Evolutionary conservation across 2,329 filamentous ascomycete species (phyloP), one percentile per base, ranked within the genome.

Genomic region (Pyricularia grisea): DNA sequence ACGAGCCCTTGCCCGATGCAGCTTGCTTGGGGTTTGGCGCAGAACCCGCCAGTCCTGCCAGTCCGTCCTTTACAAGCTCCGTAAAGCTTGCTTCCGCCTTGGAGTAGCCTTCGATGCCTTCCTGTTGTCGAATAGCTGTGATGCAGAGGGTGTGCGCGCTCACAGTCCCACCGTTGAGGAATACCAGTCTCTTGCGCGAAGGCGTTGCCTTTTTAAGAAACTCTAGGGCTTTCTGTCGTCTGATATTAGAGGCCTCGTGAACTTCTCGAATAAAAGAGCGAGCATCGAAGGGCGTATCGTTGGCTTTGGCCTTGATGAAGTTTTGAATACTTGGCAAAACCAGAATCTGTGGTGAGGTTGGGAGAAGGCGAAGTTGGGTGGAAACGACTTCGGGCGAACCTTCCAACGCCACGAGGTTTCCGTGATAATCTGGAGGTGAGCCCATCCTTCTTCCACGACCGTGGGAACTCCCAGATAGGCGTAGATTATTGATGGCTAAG

Each of bases 351-450:
- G 84, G 77, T 1, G 86, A 89, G 3, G 81, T 81, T 10, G 88
- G 88, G 12, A 90, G 81, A 3, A 90, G 80, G 65, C 83, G 83
- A 58, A 90, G 77, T 72, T 90, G 88, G 3, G 85, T 88, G 28
- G 84, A 82, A 33, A 90, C 80, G 33, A 81, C 78, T 65, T 88
- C 83, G 28, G 77, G 73, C 36, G 85, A 80, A 6, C 88, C 88
- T 74, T 90, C 88, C 69, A 90, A 83, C 71, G 87, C 86, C 68
- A 90, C 81, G 68, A 90, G 77, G 74, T 81, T 85, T 65, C 87
- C 86, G 69, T 79, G 72, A 66, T 77, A 75, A 31, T 67, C 66
- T 33, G 14, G 36, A 74, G 70, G 33, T 72, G 72, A 67, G 73
- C 68, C 60, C 60, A 63, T 63, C 60, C 25, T 63, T 63, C 60